Evolutionary conservation across 73 alveolate species (phyloP), one percentile per base, ranked within the genome.

Genomic region (Durusdinium trenchii): DNA sequence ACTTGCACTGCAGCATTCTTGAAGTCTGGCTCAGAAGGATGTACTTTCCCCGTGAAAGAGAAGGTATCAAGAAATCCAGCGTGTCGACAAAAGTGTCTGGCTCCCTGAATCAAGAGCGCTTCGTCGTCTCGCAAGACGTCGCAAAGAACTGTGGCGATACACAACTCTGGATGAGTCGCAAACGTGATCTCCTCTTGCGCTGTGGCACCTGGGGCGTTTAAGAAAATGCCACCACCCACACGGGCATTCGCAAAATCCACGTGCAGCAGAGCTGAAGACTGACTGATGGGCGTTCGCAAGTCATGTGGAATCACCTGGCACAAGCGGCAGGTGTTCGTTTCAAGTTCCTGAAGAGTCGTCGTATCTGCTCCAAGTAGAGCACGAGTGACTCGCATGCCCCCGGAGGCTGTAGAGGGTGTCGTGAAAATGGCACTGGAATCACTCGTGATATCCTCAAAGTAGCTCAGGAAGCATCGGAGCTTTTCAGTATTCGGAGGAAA

Each of bases 401-500:
- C 69, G 32, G 9, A 35, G 16, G 4, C 95, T 14, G 35, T 35
- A 6, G 38, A 28, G 26, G n/a, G n/a, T n/a, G n/a, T n/a, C n/a
- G n/a, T 28, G n/a, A n/a, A n/a, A n/a, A n/a, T 0, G 16, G n/a
- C 85, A 75, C 51, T 12, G 28, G 62, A 35, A 3, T 23, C 79
- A 42, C 20, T 38, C 43, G 9, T 38, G 26, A 62, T 7, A 7
- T 71, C 90, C 46, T 52, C 75, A n/a, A 91, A 91, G 57, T 91
- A 91, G 73, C 47, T 48, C 98, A 91, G 40, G 61, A 91, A 91
- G 89, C 98, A 91, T 51, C 98, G 98, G 75, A 91, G 98, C 76
- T 91, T 91, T 78, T 91, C 98, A 30, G 98, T 91, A 76, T 91
- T 91, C 46, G 98, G 98, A 30, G 98, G 98, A 43, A 91, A 91